phyloP scores from a whole-genome alignment of 2,329 filamentous ascomycete genomes.

The Verticillium nonalfalfae region DNA sequence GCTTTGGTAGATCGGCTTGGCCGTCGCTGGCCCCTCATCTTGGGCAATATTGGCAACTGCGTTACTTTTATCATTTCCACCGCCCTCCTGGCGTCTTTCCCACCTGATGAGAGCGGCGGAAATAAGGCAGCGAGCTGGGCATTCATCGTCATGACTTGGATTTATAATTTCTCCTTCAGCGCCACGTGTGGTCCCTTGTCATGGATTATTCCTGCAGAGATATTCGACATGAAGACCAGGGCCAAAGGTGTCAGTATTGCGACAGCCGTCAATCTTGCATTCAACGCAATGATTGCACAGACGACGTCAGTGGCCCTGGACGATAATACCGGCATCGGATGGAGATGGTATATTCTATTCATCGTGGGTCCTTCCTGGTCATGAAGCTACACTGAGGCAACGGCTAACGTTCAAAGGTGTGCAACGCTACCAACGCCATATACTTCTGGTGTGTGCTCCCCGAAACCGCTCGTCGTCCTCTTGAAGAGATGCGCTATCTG shows the following conservation, averaged over 20 bases:
- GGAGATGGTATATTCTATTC: conserved; percentile 41
- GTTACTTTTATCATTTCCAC: conserved; percentile 66
- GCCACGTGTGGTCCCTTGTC: conserved; percentile 61
- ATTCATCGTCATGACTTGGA: conserved; percentile 69
- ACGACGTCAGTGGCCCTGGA: conserved; percentile 52
- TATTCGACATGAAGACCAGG: conserved; percentile 72
- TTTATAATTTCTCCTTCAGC: conserved; percentile 74
- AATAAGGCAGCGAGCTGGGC: conserved; percentile 53
- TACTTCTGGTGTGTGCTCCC: conserved; percentile 60
- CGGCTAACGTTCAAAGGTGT: conserved; percentile 28
- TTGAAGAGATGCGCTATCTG: conserved; percentile 64
- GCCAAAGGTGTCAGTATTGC: conserved; percentile 70
- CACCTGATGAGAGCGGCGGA: conserved; percentile 40
- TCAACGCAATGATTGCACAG: conserved; percentile 71
- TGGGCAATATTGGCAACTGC: conserved; percentile 65
- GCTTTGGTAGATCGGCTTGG: conserved; percentile 63
- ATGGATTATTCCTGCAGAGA: conserved; percentile 60
- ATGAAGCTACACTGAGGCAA: not conserved
- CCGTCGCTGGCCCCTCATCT: conserved; percentile 65
- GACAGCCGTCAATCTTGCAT: conserved; percentile 67
- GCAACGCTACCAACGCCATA: conserved; percentile 47
- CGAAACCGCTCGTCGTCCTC: conserved; percentile 56
- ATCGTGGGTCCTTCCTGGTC: conserved; percentile 18
- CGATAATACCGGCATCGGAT: conserved; percentile 32
- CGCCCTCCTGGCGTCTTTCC: conserved; percentile 47